A percentile compares a stretch with the other conserved stretches of the same genome.
These are phyloP conservation scores for Abelmoschus esculentus DNA, from an alignment of 345 rosid genomes.

Conservation along the genomic window DNA sequence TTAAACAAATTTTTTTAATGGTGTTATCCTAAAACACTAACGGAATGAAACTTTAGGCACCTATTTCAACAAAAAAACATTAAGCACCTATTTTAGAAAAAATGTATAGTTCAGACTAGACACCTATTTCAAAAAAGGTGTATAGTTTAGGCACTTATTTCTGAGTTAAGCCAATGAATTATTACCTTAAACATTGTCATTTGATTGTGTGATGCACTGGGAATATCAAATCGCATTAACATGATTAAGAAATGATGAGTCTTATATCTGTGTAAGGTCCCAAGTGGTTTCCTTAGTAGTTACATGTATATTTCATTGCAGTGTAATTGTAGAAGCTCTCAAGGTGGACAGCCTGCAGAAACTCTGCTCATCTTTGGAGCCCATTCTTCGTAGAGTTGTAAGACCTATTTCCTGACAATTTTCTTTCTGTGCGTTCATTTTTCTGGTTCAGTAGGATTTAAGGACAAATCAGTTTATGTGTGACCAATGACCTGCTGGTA, in stretches of 20 bases:
- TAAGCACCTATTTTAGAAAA: no score
- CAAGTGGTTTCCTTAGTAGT: neutral
- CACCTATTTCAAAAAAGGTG: no score
- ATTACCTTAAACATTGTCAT: neutral
- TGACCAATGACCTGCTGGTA: neutral
- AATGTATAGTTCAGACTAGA: no score
- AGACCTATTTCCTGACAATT: constrained; percentile 20
- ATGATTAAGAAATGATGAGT: neutral
- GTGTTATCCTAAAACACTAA: no score
- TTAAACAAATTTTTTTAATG: no score
- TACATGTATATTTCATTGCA: constrained; percentile 24
- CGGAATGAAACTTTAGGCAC: no score
- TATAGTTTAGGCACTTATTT: no score
- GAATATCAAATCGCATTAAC: neutral
- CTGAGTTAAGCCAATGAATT: no score
- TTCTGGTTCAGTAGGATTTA: neutral
- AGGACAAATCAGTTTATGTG: neutral
- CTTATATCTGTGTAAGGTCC: neutral
- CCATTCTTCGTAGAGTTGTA: constrained; percentile 97
- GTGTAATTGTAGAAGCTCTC: constrained; percentile 95
- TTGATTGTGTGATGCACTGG: neutral
- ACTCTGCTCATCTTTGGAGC: constrained; percentile 96
- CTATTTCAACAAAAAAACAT: no score
- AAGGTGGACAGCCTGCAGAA: constrained; percentile 94
- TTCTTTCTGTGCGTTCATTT: neutral